A percentile compares a stretch with the other conserved stretches of the same genome.
Conservation (phyloP, 371 early-diverging fungal species). For the Mucor plumbeus region DNA sequence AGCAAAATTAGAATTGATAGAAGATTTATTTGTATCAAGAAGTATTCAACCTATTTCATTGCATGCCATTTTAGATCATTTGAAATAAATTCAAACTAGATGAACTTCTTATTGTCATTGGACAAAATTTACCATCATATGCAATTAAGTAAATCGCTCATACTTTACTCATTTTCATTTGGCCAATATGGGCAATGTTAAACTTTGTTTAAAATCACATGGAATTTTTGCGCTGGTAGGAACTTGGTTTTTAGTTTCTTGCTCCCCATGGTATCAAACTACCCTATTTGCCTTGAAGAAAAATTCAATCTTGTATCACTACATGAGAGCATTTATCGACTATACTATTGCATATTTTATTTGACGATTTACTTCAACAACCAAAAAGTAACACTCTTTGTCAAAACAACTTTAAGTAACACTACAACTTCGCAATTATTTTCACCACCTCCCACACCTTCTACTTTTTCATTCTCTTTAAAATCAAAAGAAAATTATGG, state of each 20-base stretch:
- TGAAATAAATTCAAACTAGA: not conserved
- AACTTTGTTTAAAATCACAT: slow-evolving; percentile 1
- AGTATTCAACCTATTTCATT: not conserved
- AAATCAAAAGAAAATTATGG: not conserved
- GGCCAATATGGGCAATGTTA: not conserved
- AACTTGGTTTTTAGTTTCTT: not conserved
- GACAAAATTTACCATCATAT: not conserved
- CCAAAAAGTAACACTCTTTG: not conserved
- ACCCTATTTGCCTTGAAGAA: not conserved
- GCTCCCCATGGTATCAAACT: slow-evolving; percentile 5
- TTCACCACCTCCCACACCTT: not conserved
- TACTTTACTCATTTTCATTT: slow-evolving; percentile 1
- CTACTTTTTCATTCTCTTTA: not conserved
- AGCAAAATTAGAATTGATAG: not conserved
- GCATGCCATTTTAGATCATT: not conserved
- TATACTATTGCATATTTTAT: not conserved
- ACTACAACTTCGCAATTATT: not conserved
- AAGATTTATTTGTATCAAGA: not conserved
- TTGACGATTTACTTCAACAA: not conserved
- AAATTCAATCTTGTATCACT: not conserved
- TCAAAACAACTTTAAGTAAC: not conserved
- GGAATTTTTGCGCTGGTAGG: slow-evolving; percentile 2
- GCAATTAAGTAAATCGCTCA: not conserved
- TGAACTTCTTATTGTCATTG: not conserved
- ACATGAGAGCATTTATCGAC: not conserved